Conservation (phyloP, 371 early-diverging fungal species). For the Massospora cicadina region DNA sequence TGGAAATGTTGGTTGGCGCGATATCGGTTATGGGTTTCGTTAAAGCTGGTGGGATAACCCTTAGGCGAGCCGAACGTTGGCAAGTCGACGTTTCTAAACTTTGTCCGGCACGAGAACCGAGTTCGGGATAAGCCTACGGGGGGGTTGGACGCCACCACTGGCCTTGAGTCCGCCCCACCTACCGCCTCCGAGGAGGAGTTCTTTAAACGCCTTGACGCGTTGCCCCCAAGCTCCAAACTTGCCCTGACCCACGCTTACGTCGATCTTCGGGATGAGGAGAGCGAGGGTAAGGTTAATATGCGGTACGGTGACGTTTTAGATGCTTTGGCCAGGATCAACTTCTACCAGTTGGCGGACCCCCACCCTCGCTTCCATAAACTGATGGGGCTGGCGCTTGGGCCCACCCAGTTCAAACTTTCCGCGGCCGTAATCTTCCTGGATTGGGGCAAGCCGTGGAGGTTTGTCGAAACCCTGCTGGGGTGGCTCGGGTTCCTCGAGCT, state of each 20-base stretch:
- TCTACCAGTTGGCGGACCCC: conserved; percentile 67
- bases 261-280: conserved; percentile 73
- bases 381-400: conserved; percentile 52
- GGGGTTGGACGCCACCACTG: not conserved
- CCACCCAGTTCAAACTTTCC: conserved; percentile 39
- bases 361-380: conserved; percentile 51
- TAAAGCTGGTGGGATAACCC: too few relatives aligned
- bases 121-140: conserved; percentile 10
- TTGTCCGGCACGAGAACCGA: conserved; percentile 35
- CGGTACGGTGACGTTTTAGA: conserved; percentile 17
- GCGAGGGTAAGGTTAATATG: conserved; percentile 31
- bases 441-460: conserved; percentile 83
- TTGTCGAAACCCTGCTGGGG: conserved; percentile 56
- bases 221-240: conserved; percentile 15
- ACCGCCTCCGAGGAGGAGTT: conserved; percentile 17
- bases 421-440: conserved; percentile 66
- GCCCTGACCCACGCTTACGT: conserved; percentile 67
- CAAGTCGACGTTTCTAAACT: conserved; percentile 49
- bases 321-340: conserved; percentile 61
- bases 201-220: conserved; percentile 4
- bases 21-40: too few relatives aligned
- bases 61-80: conserved; percentile 54
- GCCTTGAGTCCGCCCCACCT: conserved; percentile 23
- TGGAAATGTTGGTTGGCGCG: too few relatives aligned
- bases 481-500: conserved; percentile 59